These are phyloP conservation scores for Passalora sequoiae DNA, from an alignment of 2,329 filamentous ascomycete genomes.

Conservation along the genomic window DNA sequence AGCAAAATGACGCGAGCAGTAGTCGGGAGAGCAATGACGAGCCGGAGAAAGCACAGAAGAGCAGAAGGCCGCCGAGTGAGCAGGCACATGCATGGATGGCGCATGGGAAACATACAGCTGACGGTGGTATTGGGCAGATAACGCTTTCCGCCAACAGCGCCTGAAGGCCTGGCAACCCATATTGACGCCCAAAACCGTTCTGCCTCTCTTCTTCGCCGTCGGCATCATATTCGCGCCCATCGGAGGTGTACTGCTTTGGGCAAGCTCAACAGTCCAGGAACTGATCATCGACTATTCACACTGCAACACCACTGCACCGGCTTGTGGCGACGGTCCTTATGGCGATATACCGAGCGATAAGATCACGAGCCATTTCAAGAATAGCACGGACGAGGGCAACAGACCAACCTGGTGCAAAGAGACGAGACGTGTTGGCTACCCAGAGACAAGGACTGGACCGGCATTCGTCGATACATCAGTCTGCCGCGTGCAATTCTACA, in stretches of 20 bases:
- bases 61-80: constrained; percentile 82
- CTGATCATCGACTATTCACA: constrained; percentile 84
- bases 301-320: constrained; percentile 55
- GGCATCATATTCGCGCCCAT: constrained; percentile 92
- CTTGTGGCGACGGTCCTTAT: constrained; percentile 39
- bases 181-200: constrained; percentile 86
- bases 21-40: constrained; percentile 39
- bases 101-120: constrained; percentile 13
- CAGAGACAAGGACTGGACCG: constrained; percentile 11
- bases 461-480: constrained; percentile 38
- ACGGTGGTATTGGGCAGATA: constrained; percentile 59
- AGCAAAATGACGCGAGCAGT: constrained; percentile 39
- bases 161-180: constrained; percentile 99
- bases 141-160: constrained; percentile 92
- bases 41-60: constrained; percentile 75
- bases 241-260: constrained; percentile 78
- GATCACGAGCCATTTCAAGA: constrained; percentile 68
- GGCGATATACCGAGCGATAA: constrained; percentile 51
- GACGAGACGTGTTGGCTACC: constrained; percentile 21
- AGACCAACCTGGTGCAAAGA: constrained; percentile 29
- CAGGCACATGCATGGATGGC: constrained; percentile 11
- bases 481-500: constrained; percentile 72
- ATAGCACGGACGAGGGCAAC: constrained; percentile 25
- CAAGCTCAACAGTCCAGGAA: constrained; percentile 82
- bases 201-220: constrained; percentile 85